Percentiles rank a stretch among this genome's conserved stretches.
Conservation (phyloP, 176 grass and related monocot species). For the Neostapfia colusana region DNA sequence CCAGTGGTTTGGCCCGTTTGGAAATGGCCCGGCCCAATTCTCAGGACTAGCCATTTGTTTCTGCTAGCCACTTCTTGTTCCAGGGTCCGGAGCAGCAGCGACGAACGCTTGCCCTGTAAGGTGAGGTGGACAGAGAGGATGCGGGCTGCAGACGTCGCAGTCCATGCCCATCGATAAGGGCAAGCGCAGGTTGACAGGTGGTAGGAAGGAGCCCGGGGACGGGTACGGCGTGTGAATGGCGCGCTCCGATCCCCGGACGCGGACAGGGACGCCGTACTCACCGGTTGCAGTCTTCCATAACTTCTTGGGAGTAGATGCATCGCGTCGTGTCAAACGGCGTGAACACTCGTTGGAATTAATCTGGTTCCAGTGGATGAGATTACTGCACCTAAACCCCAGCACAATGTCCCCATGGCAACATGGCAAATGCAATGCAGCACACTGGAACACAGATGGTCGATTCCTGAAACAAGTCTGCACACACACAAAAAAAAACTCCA, state of each 20-base stretch:
- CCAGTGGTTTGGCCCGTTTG: no score
- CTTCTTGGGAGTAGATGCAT: neutral
- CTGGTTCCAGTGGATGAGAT: neutral
- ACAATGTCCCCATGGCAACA: neutral
- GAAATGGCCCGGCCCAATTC: no score
- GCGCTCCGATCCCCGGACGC: neutral
- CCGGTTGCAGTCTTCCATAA: neutral
- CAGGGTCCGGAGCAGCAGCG: neutral
- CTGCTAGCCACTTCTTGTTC: no score
- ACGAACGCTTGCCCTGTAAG: neutral
- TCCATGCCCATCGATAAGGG: neutral
- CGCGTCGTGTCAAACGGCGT: neutral
- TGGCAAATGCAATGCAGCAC: neutral
- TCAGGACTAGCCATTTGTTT: no score
- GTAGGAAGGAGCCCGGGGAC: neutral
- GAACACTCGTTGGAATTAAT: neutral
- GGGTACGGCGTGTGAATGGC: neutral
- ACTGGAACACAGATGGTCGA: neutral
- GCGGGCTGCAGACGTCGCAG: neutral
- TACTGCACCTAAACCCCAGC: neutral
- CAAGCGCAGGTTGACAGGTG: neutral
- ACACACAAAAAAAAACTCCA: neutral
- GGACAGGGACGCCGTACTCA: conserved; percentile 20
- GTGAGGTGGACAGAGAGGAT: neutral
- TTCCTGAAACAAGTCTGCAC: neutral